Conservation (phyloP, 1,139 yeast species). For the Candida frijolesensis region DNA sequence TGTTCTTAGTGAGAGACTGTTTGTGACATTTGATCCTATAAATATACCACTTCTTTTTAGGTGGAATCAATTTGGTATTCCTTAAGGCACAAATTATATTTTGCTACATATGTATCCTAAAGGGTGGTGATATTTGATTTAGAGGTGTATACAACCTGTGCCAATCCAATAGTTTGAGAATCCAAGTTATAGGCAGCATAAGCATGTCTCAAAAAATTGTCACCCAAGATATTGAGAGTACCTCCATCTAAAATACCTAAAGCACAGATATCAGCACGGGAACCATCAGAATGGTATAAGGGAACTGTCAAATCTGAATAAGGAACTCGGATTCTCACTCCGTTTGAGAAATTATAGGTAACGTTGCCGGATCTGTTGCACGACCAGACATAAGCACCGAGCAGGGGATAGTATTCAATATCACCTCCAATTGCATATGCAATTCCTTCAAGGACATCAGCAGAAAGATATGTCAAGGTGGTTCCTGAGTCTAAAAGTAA, state of each 20-base stretch:
- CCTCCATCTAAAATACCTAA: conserved; percentile 9
- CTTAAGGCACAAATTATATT: background rate
- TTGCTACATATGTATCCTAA: background rate
- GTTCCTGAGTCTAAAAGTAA: conserved; percentile 27
- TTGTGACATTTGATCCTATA: no score
- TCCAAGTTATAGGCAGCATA: conserved; percentile 76
- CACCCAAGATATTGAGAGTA: conserved; percentile 50
- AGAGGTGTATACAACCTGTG: conserved; percentile 47
- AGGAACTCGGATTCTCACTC: conserved; percentile 33
- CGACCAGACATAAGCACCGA: conserved; percentile 8
- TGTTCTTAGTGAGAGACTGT: no score
- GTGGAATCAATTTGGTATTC: background rate
- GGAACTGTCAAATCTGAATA: conserved; percentile 20
- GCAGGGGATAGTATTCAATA: background rate
- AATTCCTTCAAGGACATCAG: conserved; percentile 20
- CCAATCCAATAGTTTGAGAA: conserved; percentile 58
- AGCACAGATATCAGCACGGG: conserved; percentile 10
- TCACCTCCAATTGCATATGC: conserved; percentile 24
- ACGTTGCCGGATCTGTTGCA: conserved; percentile 15
- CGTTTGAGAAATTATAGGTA: conserved; percentile 30
- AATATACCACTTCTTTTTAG: background rate
- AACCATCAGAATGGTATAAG: conserved; percentile 9
- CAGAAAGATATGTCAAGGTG: conserved; percentile 31
- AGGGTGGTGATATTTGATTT: background rate
- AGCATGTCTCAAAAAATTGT: conserved; percentile 64